Percentiles rank a stretch among this genome's conserved stretches.
phyloP scores from a whole-genome alignment of 345 rosid genomes.

The Gossypium stocksii region DNA sequence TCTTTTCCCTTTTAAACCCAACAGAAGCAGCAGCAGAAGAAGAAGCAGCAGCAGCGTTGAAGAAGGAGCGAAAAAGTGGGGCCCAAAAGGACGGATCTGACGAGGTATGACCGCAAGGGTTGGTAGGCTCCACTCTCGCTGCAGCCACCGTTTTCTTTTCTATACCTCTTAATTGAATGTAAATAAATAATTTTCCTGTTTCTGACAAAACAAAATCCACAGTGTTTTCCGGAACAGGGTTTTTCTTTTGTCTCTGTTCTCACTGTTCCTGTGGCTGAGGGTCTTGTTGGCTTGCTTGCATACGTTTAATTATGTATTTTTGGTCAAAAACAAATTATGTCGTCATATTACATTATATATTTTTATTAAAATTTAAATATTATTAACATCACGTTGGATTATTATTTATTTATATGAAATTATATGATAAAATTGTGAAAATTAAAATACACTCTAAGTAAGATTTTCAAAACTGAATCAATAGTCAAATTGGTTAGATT shows the following conservation, averaged over 20 bases:
- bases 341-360: no score
- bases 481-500: rapidly evolving
- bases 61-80: background rate
- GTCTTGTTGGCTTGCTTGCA: no score
- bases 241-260: no score
- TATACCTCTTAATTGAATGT: no score
- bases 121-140: background rate
- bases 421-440: no score
- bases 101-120: background rate
- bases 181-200: background rate
- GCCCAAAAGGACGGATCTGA: background rate
- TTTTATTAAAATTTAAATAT: no score
- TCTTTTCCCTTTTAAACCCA: background rate
- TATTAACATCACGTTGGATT: no score
- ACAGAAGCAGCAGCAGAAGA: background rate
- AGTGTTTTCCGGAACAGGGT: background rate
- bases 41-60: background rate
- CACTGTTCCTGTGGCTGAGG: no score
- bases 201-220: background rate
- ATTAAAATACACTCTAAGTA: no score
- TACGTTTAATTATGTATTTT: no score
- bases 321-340: no score
- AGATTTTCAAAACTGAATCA: rapidly evolving
- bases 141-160: background rate
- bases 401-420: no score